phyloP scores from a whole-genome alignment of 441 rosid genomes.

The Sinapis alba region DNA sequence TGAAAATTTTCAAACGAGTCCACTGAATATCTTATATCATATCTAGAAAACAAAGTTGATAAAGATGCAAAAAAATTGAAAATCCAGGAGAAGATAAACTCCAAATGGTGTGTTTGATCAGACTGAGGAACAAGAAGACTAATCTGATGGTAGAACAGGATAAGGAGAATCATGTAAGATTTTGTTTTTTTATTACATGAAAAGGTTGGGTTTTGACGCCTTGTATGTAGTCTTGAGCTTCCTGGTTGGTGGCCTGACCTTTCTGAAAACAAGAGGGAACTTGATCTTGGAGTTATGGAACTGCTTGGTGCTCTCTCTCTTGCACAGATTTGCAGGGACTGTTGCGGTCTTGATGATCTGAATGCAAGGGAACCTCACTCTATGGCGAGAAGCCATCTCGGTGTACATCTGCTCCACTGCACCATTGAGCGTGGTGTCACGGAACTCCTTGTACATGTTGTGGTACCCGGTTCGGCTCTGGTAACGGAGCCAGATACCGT shows the following conservation, averaged over 20 bases:
- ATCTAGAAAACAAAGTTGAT: background rate
- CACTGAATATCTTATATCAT: background rate
- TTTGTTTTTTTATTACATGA: conserved; percentile 32
- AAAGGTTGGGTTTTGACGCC: conserved; percentile 49
- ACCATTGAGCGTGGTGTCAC: conserved; percentile 38
- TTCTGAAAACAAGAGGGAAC: conserved; percentile 50
- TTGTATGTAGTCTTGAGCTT: conserved; percentile 50
- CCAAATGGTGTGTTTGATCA: conserved; percentile 9
- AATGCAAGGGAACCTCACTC: conserved; percentile 40
- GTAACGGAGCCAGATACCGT: conserved; percentile 37
- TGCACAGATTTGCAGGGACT: conserved; percentile 45
- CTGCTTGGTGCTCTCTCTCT: conserved; percentile 50
- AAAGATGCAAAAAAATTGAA: conserved; percentile 8
- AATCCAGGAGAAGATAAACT: background rate
- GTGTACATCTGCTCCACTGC: conserved; percentile 42
- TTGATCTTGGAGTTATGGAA: conserved; percentile 49
- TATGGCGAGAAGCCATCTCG: conserved; percentile 38
- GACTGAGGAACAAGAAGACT: conserved; percentile 12
- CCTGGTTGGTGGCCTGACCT: conserved; percentile 50
- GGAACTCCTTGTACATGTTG: conserved; percentile 41
- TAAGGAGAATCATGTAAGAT: background rate
- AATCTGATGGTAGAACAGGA: conserved; percentile 20
- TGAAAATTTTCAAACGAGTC: background rate
- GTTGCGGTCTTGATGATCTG: conserved; percentile 53
- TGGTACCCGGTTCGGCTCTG: conserved; percentile 42